Percentiles rank a stretch among this genome's conserved stretches.
Conservation (phyloP, 441 rosid genomes). For the Manihot esculenta region DNA sequence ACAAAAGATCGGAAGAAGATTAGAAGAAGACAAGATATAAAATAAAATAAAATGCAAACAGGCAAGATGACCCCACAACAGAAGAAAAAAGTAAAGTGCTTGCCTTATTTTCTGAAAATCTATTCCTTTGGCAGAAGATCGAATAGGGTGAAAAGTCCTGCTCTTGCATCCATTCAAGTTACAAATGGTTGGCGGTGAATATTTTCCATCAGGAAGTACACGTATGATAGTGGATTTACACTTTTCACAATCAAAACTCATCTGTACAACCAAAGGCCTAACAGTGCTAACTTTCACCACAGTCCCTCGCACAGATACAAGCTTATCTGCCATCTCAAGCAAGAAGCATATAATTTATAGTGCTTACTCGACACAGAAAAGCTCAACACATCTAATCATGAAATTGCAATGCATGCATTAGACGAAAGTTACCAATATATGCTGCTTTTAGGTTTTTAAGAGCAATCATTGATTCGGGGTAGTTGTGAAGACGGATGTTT, state of each 20-base stretch:
- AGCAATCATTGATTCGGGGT: slow-evolving; percentile 80
- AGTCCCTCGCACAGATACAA: slow-evolving; percentile 88
- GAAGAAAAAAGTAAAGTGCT: background rate
- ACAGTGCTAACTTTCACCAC: slow-evolving; percentile 91
- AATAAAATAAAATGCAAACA: slow-evolving; percentile 6
- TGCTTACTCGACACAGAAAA: background rate
- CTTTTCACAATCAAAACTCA: slow-evolving; percentile 78
- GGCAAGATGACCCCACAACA: background rate
- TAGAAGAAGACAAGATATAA: background rate
- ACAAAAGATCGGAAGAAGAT: slow-evolving; percentile 22
- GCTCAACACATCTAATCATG: background rate
- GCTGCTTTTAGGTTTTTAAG: slow-evolving; percentile 92
- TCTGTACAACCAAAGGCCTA: slow-evolving; percentile 79
- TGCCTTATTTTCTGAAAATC: slow-evolving; percentile 99
- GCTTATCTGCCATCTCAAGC: slow-evolving; percentile 66
- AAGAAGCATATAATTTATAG: slow-evolving; percentile 6
- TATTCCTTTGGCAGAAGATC: slow-evolving; percentile 71
- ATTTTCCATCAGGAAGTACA: slow-evolving; percentile 82
- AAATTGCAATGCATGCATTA: slow-evolving; percentile 6
- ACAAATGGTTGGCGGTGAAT: slow-evolving; percentile 79
- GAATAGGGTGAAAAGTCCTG: slow-evolving; percentile 68
- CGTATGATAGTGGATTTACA: slow-evolving; percentile 65
- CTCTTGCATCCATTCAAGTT: slow-evolving; percentile 86
- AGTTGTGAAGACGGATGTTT: slow-evolving; percentile 71
- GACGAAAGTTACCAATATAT: slow-evolving; percentile 66